These are phyloP conservation scores for Backusella sp. DNA, from an alignment of 192 early-diverging fungal species.

Conservation along the genomic window DNA sequence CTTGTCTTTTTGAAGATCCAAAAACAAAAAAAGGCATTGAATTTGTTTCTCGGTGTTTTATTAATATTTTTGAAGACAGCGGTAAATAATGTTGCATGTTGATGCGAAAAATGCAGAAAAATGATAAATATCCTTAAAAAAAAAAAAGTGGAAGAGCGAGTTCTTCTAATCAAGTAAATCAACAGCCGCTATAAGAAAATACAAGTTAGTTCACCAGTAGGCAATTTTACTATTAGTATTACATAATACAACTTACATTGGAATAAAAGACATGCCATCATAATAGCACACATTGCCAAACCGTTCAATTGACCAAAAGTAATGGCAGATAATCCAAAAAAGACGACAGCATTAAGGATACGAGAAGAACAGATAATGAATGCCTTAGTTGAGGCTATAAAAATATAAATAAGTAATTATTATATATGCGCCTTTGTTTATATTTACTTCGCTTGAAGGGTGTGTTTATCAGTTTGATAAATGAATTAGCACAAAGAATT, in stretches of 20 bases:
- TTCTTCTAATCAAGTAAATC: conserved; percentile 22
- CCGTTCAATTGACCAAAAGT: conserved; percentile 15
- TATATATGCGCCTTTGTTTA: background rate
- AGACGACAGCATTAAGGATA: conserved; percentile 28
- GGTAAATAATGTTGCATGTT: no score
- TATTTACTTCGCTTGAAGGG: conserved; percentile 7
- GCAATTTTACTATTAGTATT: background rate
- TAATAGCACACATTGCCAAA: conserved; percentile 20
- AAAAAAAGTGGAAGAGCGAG: background rate
- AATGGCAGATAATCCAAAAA: conserved; percentile 24
- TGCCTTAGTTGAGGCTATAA: conserved; percentile 13
- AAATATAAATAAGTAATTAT: background rate
- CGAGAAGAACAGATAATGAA: conserved; percentile 26
- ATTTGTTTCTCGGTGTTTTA: background rate
- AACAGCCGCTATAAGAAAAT: conserved; percentile 14
- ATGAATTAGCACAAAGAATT: conserved; percentile 32
- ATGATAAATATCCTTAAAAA: no score
- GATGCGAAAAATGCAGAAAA: background rate
- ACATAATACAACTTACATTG: conserved; percentile 30
- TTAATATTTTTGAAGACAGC: background rate
- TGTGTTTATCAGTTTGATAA: conserved; percentile 37
- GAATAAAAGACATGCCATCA: conserved; percentile 29
- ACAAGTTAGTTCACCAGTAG: background rate
- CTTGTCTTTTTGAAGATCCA: background rate
- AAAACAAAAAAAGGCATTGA: background rate